phyloP scores from a whole-genome alignment of 495 filamentous ascomycete genomes.

The Gamarada debralockiae region DNA sequence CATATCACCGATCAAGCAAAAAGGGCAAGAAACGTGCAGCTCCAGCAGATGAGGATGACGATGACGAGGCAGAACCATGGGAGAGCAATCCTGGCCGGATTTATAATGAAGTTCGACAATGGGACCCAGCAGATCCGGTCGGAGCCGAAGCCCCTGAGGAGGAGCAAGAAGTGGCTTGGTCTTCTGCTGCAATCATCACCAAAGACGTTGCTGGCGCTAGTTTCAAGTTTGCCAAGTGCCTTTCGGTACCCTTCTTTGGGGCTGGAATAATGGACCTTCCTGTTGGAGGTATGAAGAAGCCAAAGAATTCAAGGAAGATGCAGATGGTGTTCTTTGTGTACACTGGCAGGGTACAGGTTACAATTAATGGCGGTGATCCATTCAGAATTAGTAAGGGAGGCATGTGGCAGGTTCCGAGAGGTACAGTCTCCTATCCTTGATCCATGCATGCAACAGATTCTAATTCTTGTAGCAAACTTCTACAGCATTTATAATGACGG shows the following conservation, averaged over 20 bases:
- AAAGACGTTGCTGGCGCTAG: constrained; percentile 67
- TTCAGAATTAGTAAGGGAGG: constrained; percentile 84
- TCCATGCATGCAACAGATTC: constrained; percentile 1
- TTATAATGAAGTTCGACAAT: constrained; percentile 39
- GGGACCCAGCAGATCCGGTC: constrained; percentile 42
- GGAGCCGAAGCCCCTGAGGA: constrained; percentile 34
- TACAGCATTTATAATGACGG: constrained; percentile 78
- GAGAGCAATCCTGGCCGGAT: constrained; percentile 42
- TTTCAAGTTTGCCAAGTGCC: constrained; percentile 84
- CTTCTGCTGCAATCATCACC: constrained; percentile 68
- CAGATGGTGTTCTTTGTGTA: constrained; percentile 94
- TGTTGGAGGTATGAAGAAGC: constrained; percentile 72
- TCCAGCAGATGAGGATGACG: constrained; percentile 36
- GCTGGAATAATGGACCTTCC: constrained; percentile 86
- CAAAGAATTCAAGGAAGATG: constrained; percentile 89
- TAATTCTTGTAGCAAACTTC: constrained; percentile 60
- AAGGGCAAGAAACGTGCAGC: constrained; percentile 15
- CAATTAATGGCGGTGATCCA: constrained; percentile 74
- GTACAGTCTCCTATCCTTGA: constrained; percentile 50
- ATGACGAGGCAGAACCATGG: constrained; percentile 46
- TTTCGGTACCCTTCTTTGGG: constrained; percentile 79
- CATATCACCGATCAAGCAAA: constrained; percentile 9
- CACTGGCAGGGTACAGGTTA: constrained; percentile 68
- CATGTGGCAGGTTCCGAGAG: constrained; percentile 90
- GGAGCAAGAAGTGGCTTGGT: constrained; percentile 70